Evolutionary conservation across 345 rosid genomes (phyloP).

Genomic region (Psidium friedrichsthalianum): DNA sequence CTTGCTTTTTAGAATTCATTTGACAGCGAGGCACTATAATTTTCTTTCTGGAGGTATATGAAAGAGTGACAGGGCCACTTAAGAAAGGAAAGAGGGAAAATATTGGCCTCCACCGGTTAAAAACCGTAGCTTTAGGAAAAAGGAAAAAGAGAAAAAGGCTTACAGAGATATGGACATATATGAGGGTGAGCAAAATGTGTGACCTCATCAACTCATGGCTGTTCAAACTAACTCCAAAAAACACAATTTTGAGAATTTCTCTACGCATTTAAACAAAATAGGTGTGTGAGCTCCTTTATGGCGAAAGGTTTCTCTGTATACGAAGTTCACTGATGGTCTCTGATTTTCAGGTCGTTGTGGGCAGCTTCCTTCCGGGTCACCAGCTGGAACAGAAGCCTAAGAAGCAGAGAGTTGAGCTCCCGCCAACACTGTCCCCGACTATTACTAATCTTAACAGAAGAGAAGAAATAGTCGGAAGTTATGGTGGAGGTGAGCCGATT

Average conservation of each 20-base stretch:
- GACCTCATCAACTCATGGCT: not conserved
- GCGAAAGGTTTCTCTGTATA: not conserved
- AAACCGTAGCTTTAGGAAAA: not conserved
- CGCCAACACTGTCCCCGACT: constrained; percentile 23
- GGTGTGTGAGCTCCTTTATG: not conserved
- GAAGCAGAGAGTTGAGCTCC: constrained; percentile 38
- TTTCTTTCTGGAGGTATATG: not conserved
- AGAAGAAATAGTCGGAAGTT: constrained; percentile 23
- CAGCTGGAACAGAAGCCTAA: constrained; percentile 61
- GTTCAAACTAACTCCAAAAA: not conserved
- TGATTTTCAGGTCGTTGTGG: constrained; percentile 54
- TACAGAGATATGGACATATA: not conserved
- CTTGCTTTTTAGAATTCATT: not conserved
- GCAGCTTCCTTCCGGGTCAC: constrained; percentile 66
- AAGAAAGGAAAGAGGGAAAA: not conserved
- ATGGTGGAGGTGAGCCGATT: constrained; percentile 34
- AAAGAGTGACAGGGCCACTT: not conserved
- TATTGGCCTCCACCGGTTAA: not conserved
- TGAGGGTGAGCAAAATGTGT: not conserved
- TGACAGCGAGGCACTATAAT: not conserved
- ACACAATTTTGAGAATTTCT: not conserved
- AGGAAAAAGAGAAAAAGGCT: not conserved
- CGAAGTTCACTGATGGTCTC: not conserved
- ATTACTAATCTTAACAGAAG: constrained; percentile 17
- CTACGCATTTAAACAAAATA: not conserved